A percentile compares a stretch with the other conserved stretches of the same genome.
Evolutionary conservation across 441 rosid genomes (phyloP).

Genomic region (Gossypium schwendimanii): DNA sequence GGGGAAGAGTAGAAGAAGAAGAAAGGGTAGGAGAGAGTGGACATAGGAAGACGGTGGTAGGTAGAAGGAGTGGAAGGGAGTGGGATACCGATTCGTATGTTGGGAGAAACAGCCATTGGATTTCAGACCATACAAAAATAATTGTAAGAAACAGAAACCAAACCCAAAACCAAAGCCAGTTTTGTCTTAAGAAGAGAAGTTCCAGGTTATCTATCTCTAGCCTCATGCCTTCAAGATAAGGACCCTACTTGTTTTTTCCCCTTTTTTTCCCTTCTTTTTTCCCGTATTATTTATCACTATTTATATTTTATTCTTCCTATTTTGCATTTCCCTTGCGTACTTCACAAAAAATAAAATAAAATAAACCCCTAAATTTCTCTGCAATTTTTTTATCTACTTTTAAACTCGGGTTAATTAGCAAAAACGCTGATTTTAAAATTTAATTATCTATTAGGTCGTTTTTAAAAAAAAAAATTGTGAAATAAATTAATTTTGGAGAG

Average conservation of each 20-base stretch:
- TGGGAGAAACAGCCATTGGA: background rate
- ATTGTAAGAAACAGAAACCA: background rate
- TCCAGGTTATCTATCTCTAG: background rate
- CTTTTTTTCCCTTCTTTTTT: background rate
- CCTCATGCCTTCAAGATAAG: constrained; percentile 8
- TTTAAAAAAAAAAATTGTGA: no score
- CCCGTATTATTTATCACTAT: background rate
- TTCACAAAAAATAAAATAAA: no score
- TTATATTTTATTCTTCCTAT: background rate
- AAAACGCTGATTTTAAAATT: no score
- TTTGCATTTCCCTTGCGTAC: no score
- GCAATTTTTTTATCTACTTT: no score
- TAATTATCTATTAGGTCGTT: no score
- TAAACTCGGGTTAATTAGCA: no score
- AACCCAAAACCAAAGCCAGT: background rate
- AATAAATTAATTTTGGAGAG: no score
- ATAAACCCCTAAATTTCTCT: no score
- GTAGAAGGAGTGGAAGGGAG: background rate
- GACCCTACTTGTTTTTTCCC: background rate
- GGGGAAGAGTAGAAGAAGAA: background rate
- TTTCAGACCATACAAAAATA: background rate
- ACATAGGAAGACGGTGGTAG: background rate
- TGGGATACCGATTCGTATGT: background rate
- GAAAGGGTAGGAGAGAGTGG: constrained; percentile 2
- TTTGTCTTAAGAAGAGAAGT: background rate